phyloP scores from a whole-genome alignment of 1,284 basidiomycete genomes.

The Trichosporon coremiiforme region DNA sequence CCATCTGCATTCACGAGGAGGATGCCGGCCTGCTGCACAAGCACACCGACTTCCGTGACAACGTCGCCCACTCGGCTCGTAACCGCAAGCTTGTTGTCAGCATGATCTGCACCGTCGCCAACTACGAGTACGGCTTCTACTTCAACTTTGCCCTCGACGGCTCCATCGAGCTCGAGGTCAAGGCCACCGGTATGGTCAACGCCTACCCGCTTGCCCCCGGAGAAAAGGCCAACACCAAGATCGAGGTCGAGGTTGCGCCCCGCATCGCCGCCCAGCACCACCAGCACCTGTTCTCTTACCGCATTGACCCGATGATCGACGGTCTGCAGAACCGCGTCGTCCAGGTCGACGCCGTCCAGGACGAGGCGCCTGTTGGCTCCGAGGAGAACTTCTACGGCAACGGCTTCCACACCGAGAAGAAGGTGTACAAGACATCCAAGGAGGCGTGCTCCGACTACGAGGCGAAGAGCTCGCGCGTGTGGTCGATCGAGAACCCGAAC shows the following conservation, averaged over 20 bases:
- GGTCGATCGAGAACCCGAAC: slow-evolving; percentile 49
- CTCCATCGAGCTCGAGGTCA: slow-evolving; percentile 57
- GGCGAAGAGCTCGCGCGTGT: slow-evolving; percentile 48
- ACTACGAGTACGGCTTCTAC: slow-evolving; percentile 57
- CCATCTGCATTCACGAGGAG: slow-evolving; percentile 55
- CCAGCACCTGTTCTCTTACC: slow-evolving; percentile 66
- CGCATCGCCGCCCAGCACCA: slow-evolving; percentile 85
- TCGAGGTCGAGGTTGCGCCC: slow-evolving; percentile 80
- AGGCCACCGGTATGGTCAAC: slow-evolving; percentile 73
- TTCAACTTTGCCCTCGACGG: slow-evolving; percentile 52
- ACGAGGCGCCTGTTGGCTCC: slow-evolving; percentile 68
- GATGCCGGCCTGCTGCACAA: slow-evolving; percentile 56
- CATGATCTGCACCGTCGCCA: slow-evolving; percentile 60
- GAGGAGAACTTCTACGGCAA: slow-evolving; percentile 77
- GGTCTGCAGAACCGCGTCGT: slow-evolving; percentile 80
- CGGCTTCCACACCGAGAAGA: slow-evolving; percentile 71
- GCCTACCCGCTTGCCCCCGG: slow-evolving; percentile 58
- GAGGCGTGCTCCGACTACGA: slow-evolving; percentile 69
- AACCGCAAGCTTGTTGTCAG: slow-evolving; percentile 59
- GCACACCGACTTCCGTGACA: slow-evolving; percentile 59
- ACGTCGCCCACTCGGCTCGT: slow-evolving; percentile 57
- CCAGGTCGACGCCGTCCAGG: slow-evolving; percentile 75
- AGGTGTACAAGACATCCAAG: slow-evolving; percentile 62
- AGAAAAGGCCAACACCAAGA: slow-evolving; percentile 57
- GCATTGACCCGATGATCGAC: slow-evolving; percentile 88